Conservation (phyloP, 441 rosid genomes). For the Eruca vesicaria region DNA sequence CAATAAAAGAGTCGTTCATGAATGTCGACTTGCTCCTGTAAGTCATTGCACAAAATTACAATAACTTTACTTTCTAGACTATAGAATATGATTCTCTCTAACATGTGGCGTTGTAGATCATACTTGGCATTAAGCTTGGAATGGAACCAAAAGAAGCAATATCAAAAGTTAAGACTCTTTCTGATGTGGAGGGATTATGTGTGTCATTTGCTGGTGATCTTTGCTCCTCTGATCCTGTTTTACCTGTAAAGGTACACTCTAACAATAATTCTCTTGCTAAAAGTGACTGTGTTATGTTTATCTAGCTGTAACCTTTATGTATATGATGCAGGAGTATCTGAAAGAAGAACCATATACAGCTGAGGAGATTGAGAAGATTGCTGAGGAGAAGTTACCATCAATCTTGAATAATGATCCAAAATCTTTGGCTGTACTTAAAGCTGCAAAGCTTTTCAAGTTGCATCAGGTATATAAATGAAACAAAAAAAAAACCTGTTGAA, state of each 20-base stretch:
- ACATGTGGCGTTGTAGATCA: conserved; percentile 50
- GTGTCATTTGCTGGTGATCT: conserved; percentile 55
- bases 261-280: not conserved
- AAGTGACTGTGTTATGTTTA: not conserved
- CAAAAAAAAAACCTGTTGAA: too few species aligned
- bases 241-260: conserved; percentile 76
- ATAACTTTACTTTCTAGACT: not conserved
- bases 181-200: conserved; percentile 88
- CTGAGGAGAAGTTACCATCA: conserved; percentile 49
- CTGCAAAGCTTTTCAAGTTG: conserved; percentile 74
- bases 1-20: conserved; percentile 95
- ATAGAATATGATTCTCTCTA: conserved; percentile 6
- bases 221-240: conserved; percentile 73
- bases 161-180: conserved; percentile 78
- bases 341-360: conserved; percentile 76
- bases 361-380: conserved; percentile 70
- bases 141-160: conserved; percentile 76
- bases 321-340: conserved; percentile 55
- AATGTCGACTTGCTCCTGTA: conserved; percentile 90
- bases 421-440: conserved; percentile 80
- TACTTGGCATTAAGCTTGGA: conserved; percentile 82
- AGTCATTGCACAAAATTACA: too few species aligned
- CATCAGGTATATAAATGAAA: conserved; percentile 58
- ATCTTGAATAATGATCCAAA: conserved; percentile 59
- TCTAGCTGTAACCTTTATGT: not conserved